Base-by-base conservation (phyloP, 768 basidiomycete species). In the Boletus reticuloceps region DNA sequence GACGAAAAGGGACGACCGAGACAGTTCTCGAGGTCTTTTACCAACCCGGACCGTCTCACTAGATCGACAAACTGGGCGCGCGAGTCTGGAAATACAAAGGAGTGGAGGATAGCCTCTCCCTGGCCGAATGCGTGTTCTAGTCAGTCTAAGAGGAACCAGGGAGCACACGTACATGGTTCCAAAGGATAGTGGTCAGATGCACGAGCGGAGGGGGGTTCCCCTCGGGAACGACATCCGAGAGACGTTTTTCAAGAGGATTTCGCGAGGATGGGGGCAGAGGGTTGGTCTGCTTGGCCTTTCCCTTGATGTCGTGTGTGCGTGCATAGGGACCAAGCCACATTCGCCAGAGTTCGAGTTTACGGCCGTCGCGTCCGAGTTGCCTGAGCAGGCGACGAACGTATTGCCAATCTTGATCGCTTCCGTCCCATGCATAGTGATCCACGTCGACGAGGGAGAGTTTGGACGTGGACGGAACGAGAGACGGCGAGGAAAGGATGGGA, bases 71-170 rank as follows among this genome's bases (percentile, higher is more conserved):
- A 84, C 51, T 80, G 76, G 4, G 81, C 83, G 5, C 90, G 82
- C 13, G 91, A 90, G 53, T 90, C 87, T 2, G 91, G 90, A 63
- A 80, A 92, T 40, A 89, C 71, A 63, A 91, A 89, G 1, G 77
- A 71, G 14, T 70, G 75, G 39, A 91, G 68, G 42, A 93, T 71
- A 3, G 78, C 69, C 27, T 75, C 72, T 37, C 79, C 81, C 90
- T 91, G 56, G 32, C 54, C 36, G 40, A 31, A 56, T 41, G 45
- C 37, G 25, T 22, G 37, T 48, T 69, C 42, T 41, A 51, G 51
- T 58, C 27, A 55, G 51, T 50, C 36, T 47, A 16, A 7, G 31
- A n/a, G 45, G 38, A 46, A 19, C 27, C 39, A 46, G 27, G 27
- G 43, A 47, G 36, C n/a, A 50, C 65, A 73, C 86, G 61, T 71